These are phyloP conservation scores for Penicillium paradoxum DNA, from an alignment of 495 filamentous ascomycete genomes.

Conservation along the genomic window DNA sequence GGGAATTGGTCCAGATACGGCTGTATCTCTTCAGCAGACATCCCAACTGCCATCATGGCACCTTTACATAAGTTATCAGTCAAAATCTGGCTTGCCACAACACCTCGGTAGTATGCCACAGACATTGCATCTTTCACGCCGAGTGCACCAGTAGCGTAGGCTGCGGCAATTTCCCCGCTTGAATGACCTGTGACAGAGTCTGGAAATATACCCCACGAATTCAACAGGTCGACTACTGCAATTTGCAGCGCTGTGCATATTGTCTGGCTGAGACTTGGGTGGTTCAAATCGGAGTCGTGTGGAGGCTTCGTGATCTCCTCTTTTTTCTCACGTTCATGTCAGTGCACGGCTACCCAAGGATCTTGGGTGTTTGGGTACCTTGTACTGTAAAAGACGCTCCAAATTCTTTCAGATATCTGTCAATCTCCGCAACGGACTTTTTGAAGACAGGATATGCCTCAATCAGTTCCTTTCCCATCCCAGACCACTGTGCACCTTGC, in stretches of 20 bases:
- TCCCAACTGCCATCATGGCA: conserved; percentile 34
- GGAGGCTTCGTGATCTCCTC: conserved; percentile 12
- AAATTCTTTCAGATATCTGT: conserved; percentile 11
- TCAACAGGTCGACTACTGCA: conserved; percentile 29
- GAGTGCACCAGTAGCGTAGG: conserved; percentile 27
- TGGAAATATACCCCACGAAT: conserved; percentile 23
- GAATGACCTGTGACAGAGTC: conserved; percentile 54
- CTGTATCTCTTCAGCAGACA: conserved; percentile 19
- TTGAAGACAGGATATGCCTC: conserved; percentile 32
- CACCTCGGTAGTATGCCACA: conserved; percentile 28
- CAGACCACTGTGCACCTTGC: conserved; percentile 41
- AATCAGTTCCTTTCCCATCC: conserved; percentile 34
- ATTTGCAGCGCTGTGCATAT: conserved; percentile 31
- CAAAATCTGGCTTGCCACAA: conserved; percentile 9
- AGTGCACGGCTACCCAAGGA: not conserved
- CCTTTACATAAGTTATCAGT: conserved; percentile 10
- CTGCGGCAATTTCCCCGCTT: conserved; percentile 52
- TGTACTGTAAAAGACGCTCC: conserved; percentile 20
- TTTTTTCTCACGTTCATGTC: not conserved
- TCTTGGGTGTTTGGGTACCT: not conserved
- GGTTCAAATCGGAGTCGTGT: conserved; percentile 10
- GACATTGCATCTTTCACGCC: conserved; percentile 36
- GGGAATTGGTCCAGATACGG: conserved; percentile 9
- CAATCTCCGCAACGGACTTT: conserved; percentile 17
- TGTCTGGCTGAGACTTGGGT: conserved; percentile 16